phyloP scores from a whole-genome alignment of 2,329 filamentous ascomycete species.

The Seiridium unicorne region DNA sequence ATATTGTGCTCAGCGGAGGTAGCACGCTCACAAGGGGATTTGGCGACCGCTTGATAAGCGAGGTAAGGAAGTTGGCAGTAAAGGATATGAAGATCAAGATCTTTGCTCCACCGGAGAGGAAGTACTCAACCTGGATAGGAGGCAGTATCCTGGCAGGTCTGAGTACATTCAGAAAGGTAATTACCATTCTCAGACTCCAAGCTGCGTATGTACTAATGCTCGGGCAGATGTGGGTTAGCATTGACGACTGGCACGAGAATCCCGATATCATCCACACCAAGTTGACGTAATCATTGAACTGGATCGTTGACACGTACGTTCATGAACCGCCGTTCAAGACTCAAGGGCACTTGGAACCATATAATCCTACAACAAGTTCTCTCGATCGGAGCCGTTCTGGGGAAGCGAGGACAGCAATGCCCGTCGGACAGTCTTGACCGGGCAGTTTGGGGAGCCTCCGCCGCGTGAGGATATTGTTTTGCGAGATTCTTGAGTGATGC shows the following conservation, averaged over 20 bases:
- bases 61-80: constrained; percentile 89
- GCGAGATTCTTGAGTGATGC: background rate
- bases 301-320: no score
- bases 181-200: constrained; percentile 14
- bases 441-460: no score
- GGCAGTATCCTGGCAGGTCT: constrained; percentile 94
- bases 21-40: constrained; percentile 97
- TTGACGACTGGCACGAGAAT: constrained; percentile 99
- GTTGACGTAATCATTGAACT: constrained; percentile 65
- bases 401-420: no score
- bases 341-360: no score
- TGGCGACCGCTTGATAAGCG: constrained; percentile 84
- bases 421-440: no score
- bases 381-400: no score
- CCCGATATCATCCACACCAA: constrained; percentile 98
- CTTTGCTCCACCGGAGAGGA: constrained; percentile 93
- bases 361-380: no score
- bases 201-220: constrained; percentile 8
- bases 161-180: constrained; percentile 97
- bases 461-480: no score
- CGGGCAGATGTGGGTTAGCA: constrained; percentile 95
- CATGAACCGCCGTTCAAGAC: no score
- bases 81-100: constrained; percentile 99
- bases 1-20: constrained; percentile 95
- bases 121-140: constrained; percentile 99